Evolutionary conservation across 164 flowering plant genomes (phyloP).

Genomic region (Dillenia suffruticosa): DNA sequence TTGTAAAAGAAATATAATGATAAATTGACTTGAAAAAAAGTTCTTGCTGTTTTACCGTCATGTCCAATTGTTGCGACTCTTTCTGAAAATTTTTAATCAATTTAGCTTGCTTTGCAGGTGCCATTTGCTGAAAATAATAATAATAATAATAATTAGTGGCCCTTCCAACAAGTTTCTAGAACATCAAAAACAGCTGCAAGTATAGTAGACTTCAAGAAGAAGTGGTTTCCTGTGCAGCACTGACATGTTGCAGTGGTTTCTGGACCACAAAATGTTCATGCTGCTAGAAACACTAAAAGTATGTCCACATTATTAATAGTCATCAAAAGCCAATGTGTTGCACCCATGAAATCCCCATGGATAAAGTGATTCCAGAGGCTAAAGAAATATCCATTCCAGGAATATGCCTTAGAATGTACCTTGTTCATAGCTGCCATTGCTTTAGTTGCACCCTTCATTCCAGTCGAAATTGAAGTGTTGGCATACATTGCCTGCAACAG

Average conservation of each 20-base stretch:
- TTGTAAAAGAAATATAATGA: neutral
- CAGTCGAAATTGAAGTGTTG: conserved; percentile 80
- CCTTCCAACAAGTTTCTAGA: neutral
- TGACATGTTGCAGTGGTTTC: no score
- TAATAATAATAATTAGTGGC: neutral
- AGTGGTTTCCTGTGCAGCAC: no score
- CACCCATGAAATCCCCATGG: no score
- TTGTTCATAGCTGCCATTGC: conserved; percentile 94
- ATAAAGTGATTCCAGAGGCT: no score
- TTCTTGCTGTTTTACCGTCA: conserved; percentile 51
- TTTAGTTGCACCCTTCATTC: conserved; percentile 93
- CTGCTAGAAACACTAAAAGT: no score
- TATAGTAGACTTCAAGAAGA: neutral
- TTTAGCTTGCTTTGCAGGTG: conserved; percentile 71
- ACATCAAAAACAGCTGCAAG: neutral
- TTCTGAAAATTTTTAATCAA: conserved; percentile 81
- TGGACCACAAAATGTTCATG: no score
- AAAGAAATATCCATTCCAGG: no score
- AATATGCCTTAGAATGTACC: conserved; percentile 21
- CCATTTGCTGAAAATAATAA: conserved; percentile 65
- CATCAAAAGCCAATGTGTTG: no score
- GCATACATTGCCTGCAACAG: conserved; percentile 72
- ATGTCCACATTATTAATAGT: no score
- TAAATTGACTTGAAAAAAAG: no score
- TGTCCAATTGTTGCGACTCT: conserved; percentile 85